Conservation (phyloP, 2,329 filamentous ascomycete genomes). For the Coleophoma eucalyptorum region DNA sequence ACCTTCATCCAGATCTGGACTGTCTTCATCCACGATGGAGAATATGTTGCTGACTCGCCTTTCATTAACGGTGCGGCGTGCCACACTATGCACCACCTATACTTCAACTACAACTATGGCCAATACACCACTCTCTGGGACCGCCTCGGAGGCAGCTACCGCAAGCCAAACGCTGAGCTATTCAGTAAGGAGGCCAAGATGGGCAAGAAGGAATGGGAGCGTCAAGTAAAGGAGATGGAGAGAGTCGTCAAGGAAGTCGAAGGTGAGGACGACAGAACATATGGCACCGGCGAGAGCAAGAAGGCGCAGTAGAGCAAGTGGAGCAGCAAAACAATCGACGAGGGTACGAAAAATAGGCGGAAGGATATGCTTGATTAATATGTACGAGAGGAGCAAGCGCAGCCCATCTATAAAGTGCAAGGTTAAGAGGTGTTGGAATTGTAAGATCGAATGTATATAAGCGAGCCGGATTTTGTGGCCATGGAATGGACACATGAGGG, state of each 20-base stretch:
- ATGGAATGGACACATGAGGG: too few species aligned
- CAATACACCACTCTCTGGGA: constrained; percentile 95
- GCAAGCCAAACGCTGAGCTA: constrained; percentile 79
- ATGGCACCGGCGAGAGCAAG: constrained; percentile 8
- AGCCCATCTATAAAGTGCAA: too few species aligned
- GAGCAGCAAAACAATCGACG: too few species aligned
- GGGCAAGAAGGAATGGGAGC: constrained; percentile 74
- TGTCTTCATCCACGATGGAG: constrained; percentile 92
- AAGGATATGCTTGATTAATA: too few species aligned
- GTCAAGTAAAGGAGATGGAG: constrained; percentile 76
- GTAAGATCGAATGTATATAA: too few species aligned
- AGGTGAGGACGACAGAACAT: constrained; percentile 34
- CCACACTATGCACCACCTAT: constrained; percentile 86
- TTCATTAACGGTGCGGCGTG: constrained; percentile 92
- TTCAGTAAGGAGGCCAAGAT: constrained; percentile 85
- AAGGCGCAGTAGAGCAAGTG: constrained; percentile 2
- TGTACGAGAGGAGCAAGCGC: too few species aligned
- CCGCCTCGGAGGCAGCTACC: constrained; percentile 80
- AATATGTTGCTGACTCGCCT: constrained; percentile 88
- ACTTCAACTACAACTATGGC: constrained; percentile 90
- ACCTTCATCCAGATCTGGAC: constrained; percentile 96
- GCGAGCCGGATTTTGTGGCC: too few species aligned
- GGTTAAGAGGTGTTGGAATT: too few species aligned
- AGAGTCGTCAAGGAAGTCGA: constrained; percentile 45
- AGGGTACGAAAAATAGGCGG: too few species aligned